Evolutionary conservation across 2,329 filamentous ascomycete genomes (phyloP).

Genomic region (Aspergillus alliaceus): DNA sequence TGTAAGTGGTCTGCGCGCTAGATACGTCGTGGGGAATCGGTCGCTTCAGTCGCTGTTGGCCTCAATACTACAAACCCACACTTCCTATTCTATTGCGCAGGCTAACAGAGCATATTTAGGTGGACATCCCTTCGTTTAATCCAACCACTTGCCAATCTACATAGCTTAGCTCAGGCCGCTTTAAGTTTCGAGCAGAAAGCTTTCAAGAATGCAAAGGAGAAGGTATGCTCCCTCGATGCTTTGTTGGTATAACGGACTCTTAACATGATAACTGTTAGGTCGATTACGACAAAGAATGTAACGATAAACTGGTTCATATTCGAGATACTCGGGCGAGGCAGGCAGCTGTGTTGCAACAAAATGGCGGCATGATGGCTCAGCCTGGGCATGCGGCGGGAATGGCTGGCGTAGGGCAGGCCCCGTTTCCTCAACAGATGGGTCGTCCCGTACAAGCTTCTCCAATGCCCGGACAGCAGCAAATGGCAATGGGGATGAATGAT

Average conservation of each 20-base stretch:
- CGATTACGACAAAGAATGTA: conserved; percentile 46
- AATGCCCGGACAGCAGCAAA: conserved; percentile 42
- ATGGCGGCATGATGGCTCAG: conserved; percentile 39
- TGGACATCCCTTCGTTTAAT: conserved; percentile 49
- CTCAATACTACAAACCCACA: background rate
- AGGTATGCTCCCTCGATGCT: conserved; percentile 19
- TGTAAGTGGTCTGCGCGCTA: conserved; percentile 34
- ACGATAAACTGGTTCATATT: conserved; percentile 46
- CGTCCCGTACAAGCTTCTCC: conserved; percentile 53
- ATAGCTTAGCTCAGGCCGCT: conserved; percentile 41
- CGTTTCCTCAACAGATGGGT: conserved; percentile 52
- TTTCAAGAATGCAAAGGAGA: conserved; percentile 42
- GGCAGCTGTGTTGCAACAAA: conserved; percentile 42
- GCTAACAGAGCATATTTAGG: conserved; percentile 22
- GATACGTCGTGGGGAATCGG: background rate
- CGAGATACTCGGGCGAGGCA: conserved; percentile 46
- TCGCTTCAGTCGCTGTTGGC: background rate
- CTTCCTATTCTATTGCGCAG: background rate
- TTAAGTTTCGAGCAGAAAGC: conserved; percentile 47
- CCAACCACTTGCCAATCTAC: conserved; percentile 41
- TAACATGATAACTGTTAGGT: conserved; percentile 23
- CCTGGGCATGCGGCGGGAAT: conserved; percentile 31
- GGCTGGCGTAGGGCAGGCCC: conserved; percentile 37
- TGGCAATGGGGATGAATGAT: conserved; percentile 37
- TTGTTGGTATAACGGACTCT: background rate